Percentiles rank a stretch among this genome's conserved stretches.
These are phyloP conservation scores for Paraphysoderma sedebokerense DNA, from an alignment of 371 early-diverging fungal genomes.

Conservation along the genomic window DNA sequence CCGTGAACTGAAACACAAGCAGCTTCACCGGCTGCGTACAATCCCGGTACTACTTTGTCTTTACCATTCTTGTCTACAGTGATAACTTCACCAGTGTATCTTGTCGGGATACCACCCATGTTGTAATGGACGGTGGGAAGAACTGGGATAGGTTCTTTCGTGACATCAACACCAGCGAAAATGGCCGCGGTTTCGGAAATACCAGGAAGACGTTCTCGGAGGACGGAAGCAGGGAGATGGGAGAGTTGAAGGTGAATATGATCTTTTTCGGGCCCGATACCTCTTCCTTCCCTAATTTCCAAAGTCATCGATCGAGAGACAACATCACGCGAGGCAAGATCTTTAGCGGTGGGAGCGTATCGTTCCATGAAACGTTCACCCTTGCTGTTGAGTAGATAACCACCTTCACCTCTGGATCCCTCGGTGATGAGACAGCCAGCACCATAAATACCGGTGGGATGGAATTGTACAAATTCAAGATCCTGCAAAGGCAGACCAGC, in stretches of 20 bases:
- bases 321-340: slow-evolving; percentile 93
- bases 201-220: slow-evolving; percentile 90
- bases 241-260: slow-evolving; percentile 90
- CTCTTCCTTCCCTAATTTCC: slow-evolving; percentile 95
- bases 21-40: slow-evolving; percentile 42
- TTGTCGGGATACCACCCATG: slow-evolving; percentile 97
- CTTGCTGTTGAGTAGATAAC: slow-evolving; percentile 30
- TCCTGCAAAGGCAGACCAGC: slow-evolving; percentile 37
- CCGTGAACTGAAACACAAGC: slow-evolving; percentile 42
- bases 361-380: slow-evolving; percentile 92
- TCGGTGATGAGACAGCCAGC: slow-evolving; percentile 96
- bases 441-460: slow-evolving; percentile 69
- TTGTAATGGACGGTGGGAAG: slow-evolving; percentile 98
- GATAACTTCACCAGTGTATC: slow-evolving; percentile 91
- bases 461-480: slow-evolving; percentile 41
- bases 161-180: slow-evolving; percentile 95
- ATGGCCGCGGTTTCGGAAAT: slow-evolving; percentile 96
- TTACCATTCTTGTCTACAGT: slow-evolving; percentile 38
- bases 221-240: slow-evolving; percentile 84
- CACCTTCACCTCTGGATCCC: slow-evolving; percentile 52
- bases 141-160: slow-evolving; percentile 98
- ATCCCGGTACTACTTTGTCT: slow-evolving; percentile 26
- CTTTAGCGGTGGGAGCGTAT: slow-evolving; percentile 96
- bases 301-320: slow-evolving; percentile 96
- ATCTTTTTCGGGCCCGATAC: slow-evolving; percentile 90